phyloP scores from a whole-genome alignment of 345 rosid genomes.

The Alliaria petiolata region DNA sequence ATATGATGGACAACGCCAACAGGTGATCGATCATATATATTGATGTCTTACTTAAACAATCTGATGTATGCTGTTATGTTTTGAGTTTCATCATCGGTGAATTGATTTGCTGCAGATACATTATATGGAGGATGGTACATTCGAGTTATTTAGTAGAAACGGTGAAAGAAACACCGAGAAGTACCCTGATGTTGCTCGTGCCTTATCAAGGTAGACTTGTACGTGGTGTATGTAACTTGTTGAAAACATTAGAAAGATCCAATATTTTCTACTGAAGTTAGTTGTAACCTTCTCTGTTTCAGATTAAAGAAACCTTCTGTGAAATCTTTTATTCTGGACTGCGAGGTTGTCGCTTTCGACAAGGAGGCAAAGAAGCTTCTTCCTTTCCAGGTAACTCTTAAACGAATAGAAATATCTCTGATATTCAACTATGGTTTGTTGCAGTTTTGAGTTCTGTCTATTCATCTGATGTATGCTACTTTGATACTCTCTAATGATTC shows the following conservation, averaged over 20 bases:
- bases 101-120: slow-evolving; percentile 64
- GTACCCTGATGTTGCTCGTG: slow-evolving; percentile 74
- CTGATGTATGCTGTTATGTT: neutral
- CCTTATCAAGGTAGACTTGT: slow-evolving; percentile 61
- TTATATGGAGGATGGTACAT: slow-evolving; percentile 72
- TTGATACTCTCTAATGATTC: no score
- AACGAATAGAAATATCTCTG: no score
- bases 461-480: no score
- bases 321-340: slow-evolving; percentile 75
- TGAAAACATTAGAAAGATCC: neutral
- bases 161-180: slow-evolving; percentile 81
- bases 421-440: neutral
- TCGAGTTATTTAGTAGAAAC: slow-evolving; percentile 89
- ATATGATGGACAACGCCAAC: slow-evolving; percentile 96
- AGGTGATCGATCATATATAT: no score
- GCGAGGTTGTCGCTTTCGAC: slow-evolving; percentile 86
- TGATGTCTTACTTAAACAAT: slow-evolving; percentile 3
- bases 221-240: neutral
- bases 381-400: slow-evolving; percentile 70
- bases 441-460: no score
- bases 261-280: slow-evolving; percentile 16
- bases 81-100: neutral
- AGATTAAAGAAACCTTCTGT: slow-evolving; percentile 71
- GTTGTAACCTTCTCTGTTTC: slow-evolving; percentile 17
- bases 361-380: slow-evolving; percentile 62